Percentiles rank a stretch among this genome's conserved stretches.
These are phyloP conservation scores for Climacium dendroides DNA, from an alignment of 225 moss, liverwort and hornwort genomes.

Conservation along the genomic window DNA sequence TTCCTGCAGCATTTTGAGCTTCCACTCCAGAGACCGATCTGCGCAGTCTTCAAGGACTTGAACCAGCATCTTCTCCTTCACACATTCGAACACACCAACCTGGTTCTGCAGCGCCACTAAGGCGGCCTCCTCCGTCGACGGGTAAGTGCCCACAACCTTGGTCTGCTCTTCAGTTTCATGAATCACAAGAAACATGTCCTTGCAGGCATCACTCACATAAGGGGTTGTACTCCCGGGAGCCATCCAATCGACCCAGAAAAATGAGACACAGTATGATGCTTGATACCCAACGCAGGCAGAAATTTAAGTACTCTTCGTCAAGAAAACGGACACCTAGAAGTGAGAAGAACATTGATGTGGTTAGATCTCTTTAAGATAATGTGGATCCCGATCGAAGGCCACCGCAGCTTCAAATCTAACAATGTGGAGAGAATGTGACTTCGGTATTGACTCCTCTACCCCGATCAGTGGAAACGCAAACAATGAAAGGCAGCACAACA, in stretches of 20 bases:
- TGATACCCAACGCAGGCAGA: too few species aligned
- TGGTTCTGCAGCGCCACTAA: neutral
- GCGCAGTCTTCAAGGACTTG: neutral
- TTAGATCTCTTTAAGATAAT: neutral
- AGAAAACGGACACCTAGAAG: neutral
- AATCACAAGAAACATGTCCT: neutral
- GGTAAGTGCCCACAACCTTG: neutral
- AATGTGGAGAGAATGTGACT: neutral
- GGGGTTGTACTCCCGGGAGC: neutral
- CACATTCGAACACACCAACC: neutral
- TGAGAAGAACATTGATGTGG: too few species aligned
- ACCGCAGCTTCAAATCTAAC: neutral
- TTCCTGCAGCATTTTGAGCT: neutral
- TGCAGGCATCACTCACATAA: neutral
- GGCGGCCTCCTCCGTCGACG: neutral
- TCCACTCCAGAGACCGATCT: neutral
- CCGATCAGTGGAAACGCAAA: neutral
- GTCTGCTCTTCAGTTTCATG: neutral
- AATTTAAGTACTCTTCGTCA: neutral
- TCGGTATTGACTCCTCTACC: neutral
- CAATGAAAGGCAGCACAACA: neutral
- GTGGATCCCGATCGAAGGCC: too few species aligned
- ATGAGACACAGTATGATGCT: neutral
- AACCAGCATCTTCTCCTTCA: neutral
- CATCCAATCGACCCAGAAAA: neutral